Conservation (phyloP, 805 yeast species). For the Yarrowia porcina region DNA sequence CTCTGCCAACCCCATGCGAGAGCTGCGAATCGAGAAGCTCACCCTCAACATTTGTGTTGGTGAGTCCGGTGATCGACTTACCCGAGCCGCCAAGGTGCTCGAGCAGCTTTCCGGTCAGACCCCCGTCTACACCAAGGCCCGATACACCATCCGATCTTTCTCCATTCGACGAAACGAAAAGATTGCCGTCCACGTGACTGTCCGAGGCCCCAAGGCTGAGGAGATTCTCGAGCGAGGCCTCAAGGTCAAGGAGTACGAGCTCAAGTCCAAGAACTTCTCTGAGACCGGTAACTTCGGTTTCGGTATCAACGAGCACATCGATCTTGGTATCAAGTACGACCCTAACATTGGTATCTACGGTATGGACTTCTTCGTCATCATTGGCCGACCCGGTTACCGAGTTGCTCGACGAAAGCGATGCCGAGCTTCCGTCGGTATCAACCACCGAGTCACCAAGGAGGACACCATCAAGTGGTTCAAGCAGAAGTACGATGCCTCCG, state of each 20-base stretch:
- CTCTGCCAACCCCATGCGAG: conserved; percentile 87
- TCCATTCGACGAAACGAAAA: conserved; percentile 99
- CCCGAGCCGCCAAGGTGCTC: conserved; percentile 99
- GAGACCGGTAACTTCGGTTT: conserved; percentile 99
- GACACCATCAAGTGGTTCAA: conserved; percentile 98
- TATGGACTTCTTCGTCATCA: conserved; percentile 98
- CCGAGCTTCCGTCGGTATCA: conserved; percentile 81
- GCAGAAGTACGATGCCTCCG: conserved; percentile 99
- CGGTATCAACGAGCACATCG: conserved; percentile 99
- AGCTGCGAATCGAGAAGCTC: conserved; percentile 97
- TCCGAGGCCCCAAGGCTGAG: conserved; percentile 99
- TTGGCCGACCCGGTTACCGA: conserved; percentile 99
- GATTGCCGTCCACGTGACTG: conserved; percentile 98
- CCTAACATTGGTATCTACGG: conserved; percentile 99
- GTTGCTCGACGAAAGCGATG: conserved; percentile 93
- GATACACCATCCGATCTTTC: conserved; percentile 99
- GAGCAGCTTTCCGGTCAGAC: conserved; percentile 99
- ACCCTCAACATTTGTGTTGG: conserved; percentile 99
- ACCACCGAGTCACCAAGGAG: conserved; percentile 87
- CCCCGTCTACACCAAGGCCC: conserved; percentile 99
- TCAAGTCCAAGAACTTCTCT: conserved; percentile 90
- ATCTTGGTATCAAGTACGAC: conserved; percentile 99
- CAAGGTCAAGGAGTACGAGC: conserved; percentile 99
- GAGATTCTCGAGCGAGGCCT: conserved; percentile 99
- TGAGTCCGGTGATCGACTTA: conserved; percentile 99